phyloP scores from a whole-genome alignment of 805 yeast species.

The Metschnikowia lunata region DNA sequence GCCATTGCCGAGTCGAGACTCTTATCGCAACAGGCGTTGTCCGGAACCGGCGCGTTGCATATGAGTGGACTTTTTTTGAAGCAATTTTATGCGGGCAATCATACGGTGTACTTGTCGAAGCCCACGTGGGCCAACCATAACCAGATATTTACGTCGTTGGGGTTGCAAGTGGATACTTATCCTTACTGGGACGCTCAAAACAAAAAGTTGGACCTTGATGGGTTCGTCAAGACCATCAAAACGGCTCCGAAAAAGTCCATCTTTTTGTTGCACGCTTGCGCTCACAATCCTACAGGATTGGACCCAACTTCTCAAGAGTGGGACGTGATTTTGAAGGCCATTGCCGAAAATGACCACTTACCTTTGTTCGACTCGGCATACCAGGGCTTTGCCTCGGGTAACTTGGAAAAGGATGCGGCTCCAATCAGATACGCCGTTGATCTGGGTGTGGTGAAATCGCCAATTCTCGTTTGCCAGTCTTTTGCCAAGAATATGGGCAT shows the following conservation, averaged over 20 bases:
- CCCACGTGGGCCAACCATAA: conserved; percentile 99
- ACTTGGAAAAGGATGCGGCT: conserved; percentile 76
- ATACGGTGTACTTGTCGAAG: conserved; percentile 16
- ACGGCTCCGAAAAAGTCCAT: conserved; percentile 72
- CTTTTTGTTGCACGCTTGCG: conserved; percentile 87
- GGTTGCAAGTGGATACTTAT: conserved; percentile 62
- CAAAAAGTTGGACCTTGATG: conserved; percentile 68
- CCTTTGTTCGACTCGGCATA: conserved; percentile 92
- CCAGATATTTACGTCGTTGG: conserved; percentile 71
- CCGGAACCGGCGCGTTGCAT: conserved; percentile 91
- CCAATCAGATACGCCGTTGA: conserved; percentile 66
- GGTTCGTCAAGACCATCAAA: conserved; percentile 58
- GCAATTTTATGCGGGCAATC: conserved; percentile 40
- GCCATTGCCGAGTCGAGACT: conserved; percentile 34
- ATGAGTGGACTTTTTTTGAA: conserved; percentile 71
- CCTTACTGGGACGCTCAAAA: conserved; percentile 81
- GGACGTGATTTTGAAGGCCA: conserved; percentile 60
- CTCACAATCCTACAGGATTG: conserved; percentile 96
- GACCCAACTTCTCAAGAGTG: conserved; percentile 87
- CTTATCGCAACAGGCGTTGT: conserved; percentile 69
- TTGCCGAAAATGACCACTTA: conserved; percentile 61
- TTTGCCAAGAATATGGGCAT: conserved; percentile 95
- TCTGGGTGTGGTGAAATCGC: conserved; percentile 32
- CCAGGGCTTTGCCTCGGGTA: conserved; percentile 95
- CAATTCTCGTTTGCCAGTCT: conserved; percentile 82